Evolutionary conservation across 2,329 filamentous ascomycete genomes (phyloP).

Genomic region (Aspergillus fischeri): DNA sequence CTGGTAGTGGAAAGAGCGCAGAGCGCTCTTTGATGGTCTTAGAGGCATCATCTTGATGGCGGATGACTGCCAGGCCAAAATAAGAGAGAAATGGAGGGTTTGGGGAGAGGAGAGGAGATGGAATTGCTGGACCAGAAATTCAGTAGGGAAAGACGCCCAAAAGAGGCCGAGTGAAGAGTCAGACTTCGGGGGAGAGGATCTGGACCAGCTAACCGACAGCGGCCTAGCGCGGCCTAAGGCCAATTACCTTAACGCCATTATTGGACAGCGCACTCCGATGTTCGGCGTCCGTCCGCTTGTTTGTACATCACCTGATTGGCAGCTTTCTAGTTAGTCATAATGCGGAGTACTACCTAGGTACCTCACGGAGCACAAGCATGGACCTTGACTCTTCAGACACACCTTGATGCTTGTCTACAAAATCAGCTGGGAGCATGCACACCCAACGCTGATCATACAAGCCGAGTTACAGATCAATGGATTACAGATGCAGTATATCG

Average conservation of each 20-base stretch:
- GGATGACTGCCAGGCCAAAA: constrained; percentile 32
- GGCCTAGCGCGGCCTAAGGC: not conserved
- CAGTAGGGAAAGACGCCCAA: not conserved
- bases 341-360: not conserved
- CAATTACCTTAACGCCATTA: not conserved
- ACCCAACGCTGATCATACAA: no score
- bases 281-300: not conserved
- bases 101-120: constrained; percentile 7
- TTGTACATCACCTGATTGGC: not conserved
- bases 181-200: not conserved
- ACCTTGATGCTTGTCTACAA: no score
- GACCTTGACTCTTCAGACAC: not conserved
- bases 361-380: not conserved
- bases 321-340: not conserved
- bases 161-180: not conserved
- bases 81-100: constrained; percentile 15
- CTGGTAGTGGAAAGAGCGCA: constrained; percentile 44
- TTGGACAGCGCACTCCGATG: not conserved
- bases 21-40: constrained; percentile 46
- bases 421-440: no score
- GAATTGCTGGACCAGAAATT: not conserved
- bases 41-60: constrained; percentile 47
- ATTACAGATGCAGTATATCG: no score
- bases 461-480: no score
- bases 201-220: not conserved